phyloP scores from a whole-genome alignment of 129 eudicot genomes.

The Helichrysum umbraculigerum region DNA sequence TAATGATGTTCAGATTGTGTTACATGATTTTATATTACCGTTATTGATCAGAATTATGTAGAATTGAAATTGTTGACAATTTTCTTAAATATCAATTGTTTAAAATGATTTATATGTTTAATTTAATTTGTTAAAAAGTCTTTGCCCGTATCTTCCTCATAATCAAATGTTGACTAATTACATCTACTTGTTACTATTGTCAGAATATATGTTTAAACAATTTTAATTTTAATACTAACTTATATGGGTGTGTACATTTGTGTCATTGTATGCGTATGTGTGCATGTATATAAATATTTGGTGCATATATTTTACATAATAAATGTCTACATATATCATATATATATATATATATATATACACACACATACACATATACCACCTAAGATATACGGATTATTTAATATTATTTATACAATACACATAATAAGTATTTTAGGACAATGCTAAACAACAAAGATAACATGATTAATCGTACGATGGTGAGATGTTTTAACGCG shows the following conservation, averaged over 20 bases:
- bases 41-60: not conserved
- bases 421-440: not conserved
- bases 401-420: too few species aligned
- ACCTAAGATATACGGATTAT: too few species aligned
- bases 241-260: not conserved
- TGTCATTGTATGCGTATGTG: not conserved
- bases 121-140: constrained; percentile 21
- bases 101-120: not conserved
- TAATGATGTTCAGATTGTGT: not conserved
- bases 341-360: too few species aligned
- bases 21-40: not conserved
- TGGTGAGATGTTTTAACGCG: constrained; percentile 34
- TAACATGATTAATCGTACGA: constrained; percentile 29
- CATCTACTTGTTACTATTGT: constrained; percentile 27
- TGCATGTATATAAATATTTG: not conserved
- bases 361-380: too few species aligned
- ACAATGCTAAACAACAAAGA: constrained; percentile 21
- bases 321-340: too few species aligned
- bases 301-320: not conserved
- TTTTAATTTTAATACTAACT: too few species aligned
- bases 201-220: constrained; percentile 4
- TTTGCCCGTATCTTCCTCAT: constrained; percentile 19
- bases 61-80: not conserved
- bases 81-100: not conserved
- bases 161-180: constrained; percentile 38